Evolutionary conservation across 352 stramenopile species (phyloP).

Genomic region (Phytophthora tentaculata): DNA sequence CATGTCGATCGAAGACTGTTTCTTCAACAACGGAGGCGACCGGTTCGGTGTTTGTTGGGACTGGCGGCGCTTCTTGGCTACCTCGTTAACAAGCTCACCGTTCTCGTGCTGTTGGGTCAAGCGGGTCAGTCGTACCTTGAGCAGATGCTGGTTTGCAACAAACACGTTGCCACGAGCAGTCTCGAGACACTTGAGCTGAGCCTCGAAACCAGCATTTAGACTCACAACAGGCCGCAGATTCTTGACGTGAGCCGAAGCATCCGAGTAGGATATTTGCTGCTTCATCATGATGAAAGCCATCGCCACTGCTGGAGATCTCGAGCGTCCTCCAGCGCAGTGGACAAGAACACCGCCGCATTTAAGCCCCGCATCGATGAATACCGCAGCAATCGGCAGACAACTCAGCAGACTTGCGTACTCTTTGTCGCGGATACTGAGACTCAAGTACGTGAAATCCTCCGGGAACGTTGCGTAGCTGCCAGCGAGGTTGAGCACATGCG

Average conservation of each 20-base stretch:
- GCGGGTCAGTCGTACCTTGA: conserved; percentile 46
- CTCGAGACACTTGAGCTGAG: conserved; percentile 80
- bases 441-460: conserved; percentile 90
- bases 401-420: conserved; percentile 90
- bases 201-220: conserved; percentile 87
- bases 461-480: conserved; percentile 89
- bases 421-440: conserved; percentile 90
- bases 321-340: conserved; percentile 86
- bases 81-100: conserved; percentile 37
- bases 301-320: conserved; percentile 79
- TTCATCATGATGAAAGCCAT: conserved; percentile 86
- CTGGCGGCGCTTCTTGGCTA: conserved; percentile 48
- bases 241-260: conserved; percentile 58
- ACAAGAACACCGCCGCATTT: conserved; percentile 75
- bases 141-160: conserved; percentile 75
- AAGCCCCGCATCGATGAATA: conserved; percentile 85
- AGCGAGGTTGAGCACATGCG: conserved; percentile 88
- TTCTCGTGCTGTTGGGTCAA: conserved; percentile 49
- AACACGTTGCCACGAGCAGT: conserved; percentile 76
- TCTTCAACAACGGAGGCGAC: conserved; percentile 32
- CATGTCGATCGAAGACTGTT: conserved; percentile 38
- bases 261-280: conserved; percentile 57
- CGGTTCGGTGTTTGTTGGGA: conserved; percentile 11
- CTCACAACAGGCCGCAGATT: conserved; percentile 65
- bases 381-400: conserved; percentile 71